Conservation (phyloP, 1,284 basidiomycete genomes). For the Puccinia horiana region DNA sequence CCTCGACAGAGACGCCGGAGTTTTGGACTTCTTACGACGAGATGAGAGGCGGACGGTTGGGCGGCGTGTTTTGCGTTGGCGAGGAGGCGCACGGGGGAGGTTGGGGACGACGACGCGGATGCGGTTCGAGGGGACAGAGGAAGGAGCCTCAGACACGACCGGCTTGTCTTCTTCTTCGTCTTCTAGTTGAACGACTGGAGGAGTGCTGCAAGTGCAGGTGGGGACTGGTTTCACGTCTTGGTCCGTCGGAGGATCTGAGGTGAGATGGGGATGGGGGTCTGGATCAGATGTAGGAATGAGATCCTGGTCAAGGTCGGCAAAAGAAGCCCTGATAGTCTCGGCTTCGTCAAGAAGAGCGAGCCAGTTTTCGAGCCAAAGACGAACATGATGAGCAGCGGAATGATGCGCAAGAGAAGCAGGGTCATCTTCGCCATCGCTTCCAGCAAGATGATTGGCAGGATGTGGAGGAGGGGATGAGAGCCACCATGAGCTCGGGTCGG, state of each 20-base stretch:
- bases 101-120: not conserved
- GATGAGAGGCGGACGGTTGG: no score
- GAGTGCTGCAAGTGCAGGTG: not conserved
- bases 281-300: not conserved
- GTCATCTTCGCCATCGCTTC: not conserved
- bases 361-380: slow-evolving; percentile 24
- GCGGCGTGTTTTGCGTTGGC: no score
- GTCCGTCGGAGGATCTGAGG: no score
- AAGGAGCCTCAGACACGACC: not conserved
- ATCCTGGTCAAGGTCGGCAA: not conserved
- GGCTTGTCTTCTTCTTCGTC: slow-evolving; percentile 8
- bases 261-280: no score
- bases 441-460: not conserved
- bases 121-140: not conserved
- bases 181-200: not conserved
- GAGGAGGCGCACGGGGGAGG: no score
- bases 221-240: not conserved
- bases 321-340: not conserved
- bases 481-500: slow-evolving; percentile 18
- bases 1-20: no score
- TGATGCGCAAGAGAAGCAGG: not conserved
- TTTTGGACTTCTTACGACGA: no score
- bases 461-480: not conserved
- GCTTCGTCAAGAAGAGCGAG: not conserved
- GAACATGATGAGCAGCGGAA: not conserved